Evolutionary conservation across 371 early-diverging fungal species (phyloP), one percentile per base, ranked within the genome.

Genomic region (Dinochytrium kinnereticum): DNA sequence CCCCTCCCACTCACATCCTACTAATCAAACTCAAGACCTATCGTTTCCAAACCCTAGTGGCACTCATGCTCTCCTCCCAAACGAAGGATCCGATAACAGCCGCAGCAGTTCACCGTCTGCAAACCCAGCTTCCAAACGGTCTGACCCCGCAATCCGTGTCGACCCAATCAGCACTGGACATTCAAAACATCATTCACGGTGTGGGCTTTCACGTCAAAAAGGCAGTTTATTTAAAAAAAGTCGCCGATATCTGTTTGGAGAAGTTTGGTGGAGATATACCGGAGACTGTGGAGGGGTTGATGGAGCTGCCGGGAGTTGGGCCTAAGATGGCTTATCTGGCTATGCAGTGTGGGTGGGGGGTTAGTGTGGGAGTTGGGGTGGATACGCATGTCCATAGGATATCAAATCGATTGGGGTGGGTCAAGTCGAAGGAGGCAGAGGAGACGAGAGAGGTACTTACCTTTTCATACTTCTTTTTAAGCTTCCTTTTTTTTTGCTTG

Each of bases 331-430:
- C 93, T 0, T 93, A 93, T 70, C 72, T 97, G 74, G 87, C 93
- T 0, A 82, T 98, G 76, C 96, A 96, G 67, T 79, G 78, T 26
- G 96, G 95, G 21, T 97, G 97, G 97, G 87, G 92, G 26, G 85
- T 86, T 67, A 93, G 91, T 73, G 78, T 87, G 17, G 99, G 99
- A 0, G 98, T 99, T 81, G 97, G 98, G 15, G 99, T 99, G n/a
- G 99, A 99, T 83, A 93, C 94, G 0, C 99, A 99, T 83, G 98
- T 99, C 13, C 96, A 98, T 83, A 90, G 99, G 40, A 98, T 99
- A 39, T 74, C 90, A 30, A 95, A 98, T 71, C 88, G 97, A 19
- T 83, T 99, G 31, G 94, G 95, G 1, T 96, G 98, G 94, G 91
- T 91, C 19, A 85, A 88, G 37, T 90, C 92, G 31, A 59, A 90